These are phyloP conservation scores for Cercospora beticola DNA, from an alignment of 2,329 filamentous ascomycete genomes.

Conservation along the genomic window DNA sequence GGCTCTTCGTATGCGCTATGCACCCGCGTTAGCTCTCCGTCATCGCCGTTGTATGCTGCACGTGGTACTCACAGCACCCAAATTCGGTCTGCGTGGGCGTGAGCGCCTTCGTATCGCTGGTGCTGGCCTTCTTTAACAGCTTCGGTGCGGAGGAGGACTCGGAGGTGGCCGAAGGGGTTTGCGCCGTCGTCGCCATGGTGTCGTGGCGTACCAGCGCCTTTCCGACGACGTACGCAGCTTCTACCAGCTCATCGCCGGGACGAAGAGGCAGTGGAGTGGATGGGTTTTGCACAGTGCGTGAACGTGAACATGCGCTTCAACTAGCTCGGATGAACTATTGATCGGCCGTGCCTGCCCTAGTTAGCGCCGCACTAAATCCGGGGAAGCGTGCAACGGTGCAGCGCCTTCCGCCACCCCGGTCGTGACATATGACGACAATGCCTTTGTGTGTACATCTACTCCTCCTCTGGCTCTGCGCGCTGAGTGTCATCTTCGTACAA, in stretches of 20 bases:
- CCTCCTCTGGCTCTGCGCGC: not conserved
- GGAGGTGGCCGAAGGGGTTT: slow-evolving; percentile 38
- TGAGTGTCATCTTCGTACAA: not conserved
- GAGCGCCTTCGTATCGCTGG: slow-evolving; percentile 39
- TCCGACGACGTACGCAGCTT: not conserved
- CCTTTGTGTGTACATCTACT: not conserved
- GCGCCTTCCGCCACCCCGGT: slow-evolving; percentile 6
- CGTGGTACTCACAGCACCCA: slow-evolving; percentile 22
- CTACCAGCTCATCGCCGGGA: not conserved
- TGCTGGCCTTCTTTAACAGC: slow-evolving; percentile 38
- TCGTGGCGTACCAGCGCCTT: not conserved
- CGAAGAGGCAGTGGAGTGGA: not conserved
- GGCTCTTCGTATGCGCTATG: slow-evolving; percentile 69
- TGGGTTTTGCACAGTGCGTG: not conserved
- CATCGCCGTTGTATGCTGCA: not conserved
- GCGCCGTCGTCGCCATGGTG: slow-evolving; percentile 36
- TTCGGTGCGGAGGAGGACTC: slow-evolving; percentile 44
- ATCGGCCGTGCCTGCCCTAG: slow-evolving; percentile 8
- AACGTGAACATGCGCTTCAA: slow-evolving; percentile 2
- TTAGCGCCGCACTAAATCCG: slow-evolving; percentile 3
- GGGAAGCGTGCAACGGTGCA: slow-evolving; percentile 1
- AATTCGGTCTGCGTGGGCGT: slow-evolving; percentile 35
- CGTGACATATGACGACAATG: slow-evolving; percentile 4
- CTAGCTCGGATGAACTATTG: not conserved
- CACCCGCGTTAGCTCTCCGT: slow-evolving; percentile 32